Conservation (phyloP, 2,329 filamentous ascomycete species). For the Bertia moriformis region DNA sequence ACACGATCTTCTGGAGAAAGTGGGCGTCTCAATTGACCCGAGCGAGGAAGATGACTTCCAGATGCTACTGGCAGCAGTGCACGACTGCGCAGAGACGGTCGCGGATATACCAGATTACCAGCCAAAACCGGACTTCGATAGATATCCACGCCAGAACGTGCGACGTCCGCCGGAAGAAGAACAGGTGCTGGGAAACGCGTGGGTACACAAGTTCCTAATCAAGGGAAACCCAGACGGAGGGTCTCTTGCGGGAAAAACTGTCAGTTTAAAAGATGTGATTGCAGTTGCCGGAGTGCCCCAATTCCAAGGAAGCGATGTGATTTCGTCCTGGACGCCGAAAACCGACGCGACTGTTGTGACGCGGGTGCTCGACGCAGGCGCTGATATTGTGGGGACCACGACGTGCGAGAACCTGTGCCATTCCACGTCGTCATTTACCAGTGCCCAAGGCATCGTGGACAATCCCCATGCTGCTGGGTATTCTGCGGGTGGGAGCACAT, state of each 20-base stretch:
- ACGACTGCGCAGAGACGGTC: slow-evolving; percentile 31
- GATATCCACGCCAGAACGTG: slow-evolving; percentile 27
- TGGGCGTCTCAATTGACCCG: slow-evolving; percentile 19
- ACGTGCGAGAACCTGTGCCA: slow-evolving; percentile 38
- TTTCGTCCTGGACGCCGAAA: slow-evolving; percentile 29
- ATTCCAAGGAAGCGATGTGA: slow-evolving; percentile 33
- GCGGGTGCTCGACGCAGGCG: slow-evolving; percentile 32
- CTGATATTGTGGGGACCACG: slow-evolving; percentile 30
- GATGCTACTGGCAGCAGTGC: slow-evolving; percentile 30
- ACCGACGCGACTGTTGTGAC: slow-evolving; percentile 38
- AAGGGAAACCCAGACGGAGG: slow-evolving; percentile 11
- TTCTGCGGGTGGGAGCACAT: slow-evolving; percentile 31
- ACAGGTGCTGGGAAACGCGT: slow-evolving; percentile 30
- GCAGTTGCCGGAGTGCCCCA: slow-evolving; percentile 36
- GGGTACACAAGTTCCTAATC: slow-evolving; percentile 34
- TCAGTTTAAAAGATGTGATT: slow-evolving; percentile 39
- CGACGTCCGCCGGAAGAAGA: slow-evolving; percentile 21
- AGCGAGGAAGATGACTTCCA: slow-evolving; percentile 26
- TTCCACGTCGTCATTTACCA: slow-evolving; percentile 29
- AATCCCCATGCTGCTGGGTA: slow-evolving; percentile 28
- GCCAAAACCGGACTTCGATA: slow-evolving; percentile 19
- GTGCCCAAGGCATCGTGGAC: slow-evolving; percentile 27
- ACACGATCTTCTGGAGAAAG: slow-evolving; percentile 15
- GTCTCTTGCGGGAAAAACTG: slow-evolving; percentile 22
- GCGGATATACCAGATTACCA: slow-evolving; percentile 29